Percentiles rank a stretch among this genome's conserved stretches.
phyloP scores from a whole-genome alignment of 805 yeast genomes.

The Sugiyamaella qingdaonensis region DNA sequence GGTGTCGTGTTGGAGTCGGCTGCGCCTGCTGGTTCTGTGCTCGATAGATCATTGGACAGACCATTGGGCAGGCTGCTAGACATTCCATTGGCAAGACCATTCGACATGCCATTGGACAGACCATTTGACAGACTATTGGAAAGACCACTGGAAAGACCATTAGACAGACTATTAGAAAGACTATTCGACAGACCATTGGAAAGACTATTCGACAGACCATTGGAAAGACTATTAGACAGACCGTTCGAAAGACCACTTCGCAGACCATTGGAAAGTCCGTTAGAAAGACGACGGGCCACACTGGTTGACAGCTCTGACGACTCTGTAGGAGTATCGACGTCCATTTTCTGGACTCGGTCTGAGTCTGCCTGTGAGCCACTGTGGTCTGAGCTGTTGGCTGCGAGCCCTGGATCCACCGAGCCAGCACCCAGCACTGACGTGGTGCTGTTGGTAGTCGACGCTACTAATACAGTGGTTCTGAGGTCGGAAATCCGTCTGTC shows the following conservation, averaged over 20 bases:
- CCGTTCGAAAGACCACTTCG: background rate
- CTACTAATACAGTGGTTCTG: slow-evolving; percentile 12
- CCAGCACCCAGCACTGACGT: background rate
- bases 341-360: background rate
- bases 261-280: too few relatives aligned
- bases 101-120: too few relatives aligned
- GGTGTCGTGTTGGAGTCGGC: slow-evolving; percentile 10
- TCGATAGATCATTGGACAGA: background rate
- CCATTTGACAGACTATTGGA: too few relatives aligned
- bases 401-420: slow-evolving; percentile 2
- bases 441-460: background rate
- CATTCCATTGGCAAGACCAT: too few relatives aligned
- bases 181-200: too few relatives aligned
- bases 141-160: too few relatives aligned
- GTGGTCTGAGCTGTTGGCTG: background rate
- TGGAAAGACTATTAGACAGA: too few relatives aligned
- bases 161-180: too few relatives aligned
- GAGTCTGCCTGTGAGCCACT: too few relatives aligned
- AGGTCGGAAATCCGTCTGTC: slow-evolving; percentile 15
- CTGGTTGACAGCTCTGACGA: background rate
- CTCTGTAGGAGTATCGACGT: background rate
- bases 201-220: too few relatives aligned
- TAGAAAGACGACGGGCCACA: too few relatives aligned
- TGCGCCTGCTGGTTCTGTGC: background rate
- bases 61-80: background rate